Percentiles rank a stretch among this genome's conserved stretches.
phyloP scores from a whole-genome alignment of 192 early-diverging fungal genomes.

The Linnemannia exigua region DNA sequence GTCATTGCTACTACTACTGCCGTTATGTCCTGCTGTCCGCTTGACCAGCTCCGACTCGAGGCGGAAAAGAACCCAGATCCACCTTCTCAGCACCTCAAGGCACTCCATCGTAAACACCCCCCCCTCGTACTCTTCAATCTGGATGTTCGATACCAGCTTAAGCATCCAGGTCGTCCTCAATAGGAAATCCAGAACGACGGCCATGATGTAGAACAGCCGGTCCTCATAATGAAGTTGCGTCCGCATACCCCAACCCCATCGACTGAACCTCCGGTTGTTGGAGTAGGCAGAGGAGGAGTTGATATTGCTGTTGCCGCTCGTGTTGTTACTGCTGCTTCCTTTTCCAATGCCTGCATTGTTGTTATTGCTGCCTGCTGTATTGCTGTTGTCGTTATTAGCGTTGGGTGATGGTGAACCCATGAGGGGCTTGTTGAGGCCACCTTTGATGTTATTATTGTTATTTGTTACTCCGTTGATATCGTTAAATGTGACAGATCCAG shows the following conservation, averaged over 20 bases:
- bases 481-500: constrained; percentile 11
- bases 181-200: constrained; percentile 84
- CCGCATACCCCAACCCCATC: constrained; percentile 5
- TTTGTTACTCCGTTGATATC: neutral
- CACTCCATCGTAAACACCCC: constrained; percentile 83
- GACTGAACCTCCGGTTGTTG: neutral
- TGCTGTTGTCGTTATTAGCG: constrained; percentile 4
- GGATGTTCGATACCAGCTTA: constrained; percentile 74
- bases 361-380: constrained; percentile 14
- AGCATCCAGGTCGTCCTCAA: constrained; percentile 91
- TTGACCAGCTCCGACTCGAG: constrained; percentile 87
- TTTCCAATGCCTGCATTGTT: too few relatives aligned
- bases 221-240: constrained; percentile 72
- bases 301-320: neutral
- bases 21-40: constrained; percentile 26
- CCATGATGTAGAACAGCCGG: constrained; percentile 79
- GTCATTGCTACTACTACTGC: neutral
- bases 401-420: neutral
- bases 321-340: constrained; percentile 19
- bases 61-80: constrained; percentile 96
- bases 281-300: neutral
- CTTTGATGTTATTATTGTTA: neutral
- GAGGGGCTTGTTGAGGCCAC: neutral
- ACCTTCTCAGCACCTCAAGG: constrained; percentile 88
- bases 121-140: constrained; percentile 74